Evolutionary conservation across 208 protist genomes (phyloP).

Genomic region (Trypanosomatidae sp.): DNA sequence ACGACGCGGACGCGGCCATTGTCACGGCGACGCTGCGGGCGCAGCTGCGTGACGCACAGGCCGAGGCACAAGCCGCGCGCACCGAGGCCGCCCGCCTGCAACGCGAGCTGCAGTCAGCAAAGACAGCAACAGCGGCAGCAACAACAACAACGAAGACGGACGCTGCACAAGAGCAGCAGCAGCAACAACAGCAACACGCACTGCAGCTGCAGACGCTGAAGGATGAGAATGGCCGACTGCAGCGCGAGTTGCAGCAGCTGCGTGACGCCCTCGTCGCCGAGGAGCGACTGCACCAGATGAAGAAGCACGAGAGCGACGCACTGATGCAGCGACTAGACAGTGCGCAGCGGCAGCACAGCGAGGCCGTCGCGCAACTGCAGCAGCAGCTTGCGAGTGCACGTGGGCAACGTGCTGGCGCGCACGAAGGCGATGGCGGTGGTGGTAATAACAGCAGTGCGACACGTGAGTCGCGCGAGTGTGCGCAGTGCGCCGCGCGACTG

Average conservation of each 20-base stretch:
- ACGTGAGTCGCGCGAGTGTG: too few species aligned
- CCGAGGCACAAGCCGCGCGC: conserved; percentile 1
- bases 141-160: background rate
- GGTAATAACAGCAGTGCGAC: too few species aligned
- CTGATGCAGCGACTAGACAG: conserved; percentile 1
- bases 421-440: too few species aligned
- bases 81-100: background rate
- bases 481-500: background rate
- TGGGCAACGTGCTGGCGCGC: background rate
- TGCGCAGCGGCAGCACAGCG: conserved; percentile 4
- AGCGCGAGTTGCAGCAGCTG: conserved; percentile 16
- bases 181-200: background rate
- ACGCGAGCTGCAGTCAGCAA: background rate
- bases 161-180: background rate
- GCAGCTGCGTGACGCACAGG: conserved; percentile 6
- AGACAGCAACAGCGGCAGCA: background rate
- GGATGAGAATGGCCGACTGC: conserved; percentile 17
- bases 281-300: conserved; percentile 31
- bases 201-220: conserved; percentile 2
- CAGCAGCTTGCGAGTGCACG: conserved; percentile 8
- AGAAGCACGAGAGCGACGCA: conserved; percentile 13
- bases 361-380: conserved; percentile 5
- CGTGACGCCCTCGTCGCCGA: conserved; percentile 22
- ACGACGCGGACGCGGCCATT: conserved; percentile 19
- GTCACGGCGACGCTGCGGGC: conserved; percentile 4